Percentiles rank a stretch among this genome's conserved stretches.
Conservation (phyloP, 371 early-diverging fungal genomes). For the Entomophthora muscae region DNA sequence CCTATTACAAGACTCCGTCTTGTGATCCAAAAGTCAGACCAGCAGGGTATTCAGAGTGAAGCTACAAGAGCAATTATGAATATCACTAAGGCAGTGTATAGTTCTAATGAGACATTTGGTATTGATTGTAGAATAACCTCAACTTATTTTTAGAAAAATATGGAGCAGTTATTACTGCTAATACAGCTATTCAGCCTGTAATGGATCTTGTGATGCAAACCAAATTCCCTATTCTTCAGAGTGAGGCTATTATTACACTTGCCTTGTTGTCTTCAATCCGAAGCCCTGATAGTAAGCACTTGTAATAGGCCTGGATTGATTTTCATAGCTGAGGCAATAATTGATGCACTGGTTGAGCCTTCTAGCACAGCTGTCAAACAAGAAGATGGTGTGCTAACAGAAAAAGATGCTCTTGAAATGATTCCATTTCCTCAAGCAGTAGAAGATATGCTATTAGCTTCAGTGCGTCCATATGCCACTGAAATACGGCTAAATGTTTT, state of each 20-base stretch:
- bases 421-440: not conserved
- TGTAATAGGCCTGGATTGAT: not conserved
- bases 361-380: not conserved
- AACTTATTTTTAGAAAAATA: not conserved
- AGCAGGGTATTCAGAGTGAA: constrained; percentile 36
- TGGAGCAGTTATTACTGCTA: not conserved
- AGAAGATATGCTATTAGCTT: not conserved
- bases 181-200: not conserved
- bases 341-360: not conserved
- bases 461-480: not conserved
- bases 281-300: not conserved
- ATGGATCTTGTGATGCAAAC: constrained; percentile 2
- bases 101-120: not conserved
- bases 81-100: constrained; percentile 21
- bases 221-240: not conserved
- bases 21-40: constrained; percentile 30
- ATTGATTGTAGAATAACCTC: not conserved
- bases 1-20: constrained; percentile 21
- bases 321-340: not conserved
- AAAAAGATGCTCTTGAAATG: not conserved
- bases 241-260: not conserved
- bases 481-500: not conserved
- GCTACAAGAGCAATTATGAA: constrained; percentile 37
- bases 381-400: not conserved
- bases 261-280: not conserved